phyloP scores from a whole-genome alignment of 228 moss, liverwort and hornwort species.

The Sphagnum fallax region DNA sequence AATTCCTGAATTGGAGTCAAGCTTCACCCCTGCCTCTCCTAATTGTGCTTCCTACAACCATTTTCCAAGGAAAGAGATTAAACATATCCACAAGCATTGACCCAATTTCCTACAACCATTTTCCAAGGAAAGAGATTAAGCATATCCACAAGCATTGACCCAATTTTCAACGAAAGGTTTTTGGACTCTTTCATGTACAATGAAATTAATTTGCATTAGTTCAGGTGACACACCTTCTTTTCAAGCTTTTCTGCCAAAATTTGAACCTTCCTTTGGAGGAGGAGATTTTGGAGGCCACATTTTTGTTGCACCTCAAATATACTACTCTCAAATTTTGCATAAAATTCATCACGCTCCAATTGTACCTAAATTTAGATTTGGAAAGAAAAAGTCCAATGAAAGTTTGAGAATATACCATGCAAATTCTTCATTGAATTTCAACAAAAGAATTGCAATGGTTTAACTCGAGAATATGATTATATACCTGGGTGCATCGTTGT shows the following conservation, averaged over 20 bases:
- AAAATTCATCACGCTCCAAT: slow-evolving; percentile 66
- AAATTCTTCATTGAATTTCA: too few relatives aligned
- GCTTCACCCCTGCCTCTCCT: slow-evolving; percentile 34
- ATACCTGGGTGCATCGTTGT: slow-evolving; percentile 46
- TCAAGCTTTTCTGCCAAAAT: slow-evolving; percentile 64
- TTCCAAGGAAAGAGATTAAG: not conserved
- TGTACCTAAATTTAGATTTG: slow-evolving; percentile 25
- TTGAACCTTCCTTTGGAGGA: slow-evolving; percentile 72
- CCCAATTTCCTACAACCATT: slow-evolving; percentile 22
- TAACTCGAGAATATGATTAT: not conserved
- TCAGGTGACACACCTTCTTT: slow-evolving; percentile 40
- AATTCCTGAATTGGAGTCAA: slow-evolving; percentile 30
- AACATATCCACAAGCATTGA: not conserved
- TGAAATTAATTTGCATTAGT: too few relatives aligned
- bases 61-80: not conserved
- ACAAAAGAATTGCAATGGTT: too few relatives aligned
- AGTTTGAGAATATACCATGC: not conserved
- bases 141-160: too few relatives aligned
- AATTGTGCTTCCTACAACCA: slow-evolving; percentile 62
- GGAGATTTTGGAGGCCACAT: slow-evolving; percentile 64
- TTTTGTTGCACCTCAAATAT: slow-evolving; percentile 90
- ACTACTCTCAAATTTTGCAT: slow-evolving; percentile 66
- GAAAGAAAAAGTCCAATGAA: not conserved
- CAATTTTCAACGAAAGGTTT: slow-evolving; percentile 22
- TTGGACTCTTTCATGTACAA: too few relatives aligned